phyloP scores from a whole-genome alignment of 2,329 filamentous ascomycete genomes.

The Beauveria caledonica region DNA sequence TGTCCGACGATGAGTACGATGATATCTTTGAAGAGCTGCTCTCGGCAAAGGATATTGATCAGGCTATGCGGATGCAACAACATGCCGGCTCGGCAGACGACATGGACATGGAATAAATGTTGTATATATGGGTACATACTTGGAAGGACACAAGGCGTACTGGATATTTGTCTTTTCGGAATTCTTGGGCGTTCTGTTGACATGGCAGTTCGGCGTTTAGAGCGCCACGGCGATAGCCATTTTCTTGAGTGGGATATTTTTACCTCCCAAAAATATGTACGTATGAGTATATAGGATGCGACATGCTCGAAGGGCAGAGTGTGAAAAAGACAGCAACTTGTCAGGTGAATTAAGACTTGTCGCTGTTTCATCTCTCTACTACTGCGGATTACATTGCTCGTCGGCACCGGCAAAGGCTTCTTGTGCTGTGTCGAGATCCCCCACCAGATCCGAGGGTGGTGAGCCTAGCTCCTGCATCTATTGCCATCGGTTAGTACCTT shows the following conservation, averaged over 20 bases:
- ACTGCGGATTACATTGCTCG: constrained; percentile 56
- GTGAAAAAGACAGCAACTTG: background rate
- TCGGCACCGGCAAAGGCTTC: constrained; percentile 56
- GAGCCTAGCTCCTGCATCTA: constrained; percentile 96
- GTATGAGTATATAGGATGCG: constrained; percentile 21
- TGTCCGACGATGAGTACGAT: constrained; percentile 54
- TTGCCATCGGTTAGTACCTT: background rate
- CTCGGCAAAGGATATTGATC: constrained; percentile 12
- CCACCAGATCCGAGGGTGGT: constrained; percentile 83
- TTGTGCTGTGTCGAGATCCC: constrained; percentile 78
- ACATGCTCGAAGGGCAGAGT: background rate
- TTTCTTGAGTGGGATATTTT: background rate
- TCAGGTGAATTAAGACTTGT: background rate
- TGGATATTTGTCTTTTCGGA: background rate
- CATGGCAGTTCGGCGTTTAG: background rate
- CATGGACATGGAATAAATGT: constrained; percentile 4
- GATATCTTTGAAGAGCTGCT: constrained; percentile 44
- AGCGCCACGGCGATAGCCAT: background rate
- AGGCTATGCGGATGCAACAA: constrained; percentile 19
- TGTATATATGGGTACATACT: background rate
- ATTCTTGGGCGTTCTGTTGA: background rate
- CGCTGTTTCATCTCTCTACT: constrained; percentile 17
- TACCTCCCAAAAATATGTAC: constrained; percentile 8
- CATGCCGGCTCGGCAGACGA: constrained; percentile 2
- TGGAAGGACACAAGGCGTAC: background rate